A percentile compares a stretch with the other conserved stretches of the same genome.
These are phyloP conservation scores for Suillus variegatus DNA, from an alignment of 768 basidiomycete species.

Conservation along the genomic window DNA sequence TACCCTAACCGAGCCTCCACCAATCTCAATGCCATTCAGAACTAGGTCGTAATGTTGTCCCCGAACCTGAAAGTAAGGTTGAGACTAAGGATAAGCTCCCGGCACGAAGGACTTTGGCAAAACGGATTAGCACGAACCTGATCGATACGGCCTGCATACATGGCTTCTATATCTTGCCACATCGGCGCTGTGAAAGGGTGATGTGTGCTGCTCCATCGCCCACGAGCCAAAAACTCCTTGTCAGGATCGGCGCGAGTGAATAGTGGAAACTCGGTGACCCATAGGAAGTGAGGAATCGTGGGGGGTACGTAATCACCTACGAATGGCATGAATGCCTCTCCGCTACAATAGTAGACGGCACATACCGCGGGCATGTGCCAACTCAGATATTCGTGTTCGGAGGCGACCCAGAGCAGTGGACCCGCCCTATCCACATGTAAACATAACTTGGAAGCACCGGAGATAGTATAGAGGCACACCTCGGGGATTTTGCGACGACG, in stretches of 20 bases:
- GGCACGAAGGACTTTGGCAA: not conserved
- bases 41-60: constrained; percentile 98
- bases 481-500: constrained; percentile 51
- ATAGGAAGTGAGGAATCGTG: constrained; percentile 77
- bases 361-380: constrained; percentile 65
- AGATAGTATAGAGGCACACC: constrained; percentile 39
- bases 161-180: constrained; percentile 79
- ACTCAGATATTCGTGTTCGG: constrained; percentile 65
- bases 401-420: constrained; percentile 79
- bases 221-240: constrained; percentile 82
- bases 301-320: constrained; percentile 60
- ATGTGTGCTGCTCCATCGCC: constrained; percentile 90
- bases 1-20: constrained; percentile 90
- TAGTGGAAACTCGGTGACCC: constrained; percentile 95
- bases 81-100: constrained; percentile 10
- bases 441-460: constrained; percentile 6
- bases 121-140: constrained; percentile 38
- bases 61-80: constrained; percentile 58
- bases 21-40: constrained; percentile 90
- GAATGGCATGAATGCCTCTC: constrained; percentile 16
- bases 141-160: constrained; percentile 71
- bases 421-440: constrained; percentile 63
- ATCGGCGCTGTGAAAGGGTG: constrained; percentile 98
- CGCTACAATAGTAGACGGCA: constrained; percentile 15
- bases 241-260: constrained; percentile 87